phyloP scores from a whole-genome alignment of 116 monocot genomes.

The Papilionanthe hybrid region DNA sequence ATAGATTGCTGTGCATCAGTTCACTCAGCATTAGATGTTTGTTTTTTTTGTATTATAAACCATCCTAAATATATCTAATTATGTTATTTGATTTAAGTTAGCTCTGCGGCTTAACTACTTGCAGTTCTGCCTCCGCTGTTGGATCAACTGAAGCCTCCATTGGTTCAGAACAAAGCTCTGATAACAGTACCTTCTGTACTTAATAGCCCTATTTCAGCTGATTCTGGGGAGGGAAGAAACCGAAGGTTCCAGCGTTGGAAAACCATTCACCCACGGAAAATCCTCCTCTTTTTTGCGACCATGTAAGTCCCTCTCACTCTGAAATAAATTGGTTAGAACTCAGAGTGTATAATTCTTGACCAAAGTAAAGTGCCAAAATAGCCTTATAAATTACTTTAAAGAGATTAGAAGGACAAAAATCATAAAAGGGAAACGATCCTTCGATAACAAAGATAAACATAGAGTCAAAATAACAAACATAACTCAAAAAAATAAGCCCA shows the following conservation, averaged over 20 bases:
- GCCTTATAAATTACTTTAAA: no score
- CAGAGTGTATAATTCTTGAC: neutral
- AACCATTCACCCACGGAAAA: conserved; percentile 60
- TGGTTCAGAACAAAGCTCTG: conserved; percentile 42
- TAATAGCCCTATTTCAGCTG: conserved; percentile 28
- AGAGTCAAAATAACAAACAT: no score
- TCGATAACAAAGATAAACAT: no score
- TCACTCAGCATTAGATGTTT: neutral
- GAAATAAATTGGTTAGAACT: neutral
- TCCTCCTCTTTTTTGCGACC: conserved; percentile 77
- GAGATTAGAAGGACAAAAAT: no score
- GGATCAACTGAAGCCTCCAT: conserved; percentile 56
- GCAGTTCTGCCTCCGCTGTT: conserved; percentile 55
- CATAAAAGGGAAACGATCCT: no score
- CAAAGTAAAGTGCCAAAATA: no score
- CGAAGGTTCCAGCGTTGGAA: conserved; percentile 45
- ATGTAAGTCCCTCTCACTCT: conserved; percentile 43
- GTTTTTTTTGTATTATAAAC: neutral
- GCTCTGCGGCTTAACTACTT: neutral
- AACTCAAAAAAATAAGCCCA: no score
- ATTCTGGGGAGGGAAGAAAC: conserved; percentile 50
- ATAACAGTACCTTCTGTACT: conserved; percentile 23
- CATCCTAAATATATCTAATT: no score
- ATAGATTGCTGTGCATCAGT: neutral
- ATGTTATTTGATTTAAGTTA: no score